Base-by-base conservation (phyloP, 495 filamentous ascomycete genomes). In the Antarctomyces pellizariae region DNA sequence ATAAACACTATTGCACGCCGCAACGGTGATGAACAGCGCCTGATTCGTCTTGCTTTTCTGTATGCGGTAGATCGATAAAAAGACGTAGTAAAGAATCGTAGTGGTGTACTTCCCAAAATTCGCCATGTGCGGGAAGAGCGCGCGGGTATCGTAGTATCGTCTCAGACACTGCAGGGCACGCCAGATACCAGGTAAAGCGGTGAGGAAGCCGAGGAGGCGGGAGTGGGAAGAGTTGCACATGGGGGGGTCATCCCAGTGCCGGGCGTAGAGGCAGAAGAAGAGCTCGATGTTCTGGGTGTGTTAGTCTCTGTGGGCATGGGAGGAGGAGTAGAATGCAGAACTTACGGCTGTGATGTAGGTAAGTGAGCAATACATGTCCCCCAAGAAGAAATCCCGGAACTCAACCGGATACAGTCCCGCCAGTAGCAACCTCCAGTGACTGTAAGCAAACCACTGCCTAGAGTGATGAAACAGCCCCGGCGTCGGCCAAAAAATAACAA, bases 301-400 rank as follows among this genome's bases (percentile, higher is more conserved):
- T 13, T 13, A 17, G 17, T 32, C 4, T 29, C 10, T 29, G 16
- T 19, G 13, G 11, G 15, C 6, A 6, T 16, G 10, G 15, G 14
- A 18, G 17, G 18, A 20, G 19, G 0, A 14, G 14, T 25, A 7
- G 16, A n/a, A 13, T 28, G 3, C 10, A 13, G 1, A 4, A 66
- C 78, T 56, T 59, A 90, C 79, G 13, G 77, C 71, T 42, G 79
- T 74, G 16, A 71, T 58, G 47, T 97, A 95, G 5, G 80, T 86
- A 28, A 82, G 62, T 3, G 86, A 95, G 44, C 86, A 95, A 42
- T 78, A 90, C 61, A 95, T 93, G 43, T 97, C 86, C 9, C 86
- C 86, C 0, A 95, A 59, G 47, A 91, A 97, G 52, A 97, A 95
- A 45, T 97, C 86, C 32, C 80, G 67, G 42, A 95, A 97, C 44